Evolutionary conservation across 257 asterid genomes (phyloP).

Genomic region (Nicotiana sylvestris): DNA sequence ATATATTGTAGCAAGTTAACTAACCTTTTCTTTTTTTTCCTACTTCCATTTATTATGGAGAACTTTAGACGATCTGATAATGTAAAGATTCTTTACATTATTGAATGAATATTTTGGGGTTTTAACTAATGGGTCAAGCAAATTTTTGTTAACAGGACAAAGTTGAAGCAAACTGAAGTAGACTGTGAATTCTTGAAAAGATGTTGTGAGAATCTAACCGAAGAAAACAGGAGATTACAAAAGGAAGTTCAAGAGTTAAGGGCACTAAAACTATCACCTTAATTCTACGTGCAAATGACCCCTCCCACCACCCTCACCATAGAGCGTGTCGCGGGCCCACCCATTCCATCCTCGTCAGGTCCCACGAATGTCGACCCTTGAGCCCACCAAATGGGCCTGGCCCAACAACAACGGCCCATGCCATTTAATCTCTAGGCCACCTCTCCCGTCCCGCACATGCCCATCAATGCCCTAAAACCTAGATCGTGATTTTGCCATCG

Average conservation of each 20-base stretch:
- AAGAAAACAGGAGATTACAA: conserved; percentile 64
- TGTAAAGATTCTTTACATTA: too few relatives aligned
- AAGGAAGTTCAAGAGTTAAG: conserved; percentile 77
- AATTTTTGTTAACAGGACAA: conserved; percentile 42
- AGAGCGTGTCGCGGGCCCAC: conserved; percentile 52
- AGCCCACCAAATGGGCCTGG: neutral
- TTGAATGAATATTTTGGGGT: neutral
- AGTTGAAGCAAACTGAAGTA: conserved; percentile 79
- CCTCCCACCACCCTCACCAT: conserved; percentile 81
- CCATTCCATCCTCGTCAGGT: conserved; percentile 13
- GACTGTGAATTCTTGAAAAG: conserved; percentile 71
- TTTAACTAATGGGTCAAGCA: neutral
- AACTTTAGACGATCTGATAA: too few relatives aligned
- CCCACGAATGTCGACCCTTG: neutral
- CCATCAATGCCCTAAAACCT: conserved; percentile 12
- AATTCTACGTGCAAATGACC: conserved; percentile 73
- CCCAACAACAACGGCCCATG: conserved; percentile 22
- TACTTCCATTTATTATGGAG: too few relatives aligned
- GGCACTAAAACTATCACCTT: conserved; percentile 62
- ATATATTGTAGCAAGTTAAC: too few relatives aligned
- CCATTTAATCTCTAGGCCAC: conserved; percentile 56
- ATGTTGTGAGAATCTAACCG: conserved; percentile 68
- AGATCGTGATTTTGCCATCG: conserved; percentile 21
- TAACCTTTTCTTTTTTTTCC: too few relatives aligned
- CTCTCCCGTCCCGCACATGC: conserved; percentile 8